Percentiles rank a stretch among this genome's conserved stretches.
These are phyloP conservation scores for Chlorella ohadii DNA, from an alignment of 139 green algal genomes.

Conservation along the genomic window DNA sequence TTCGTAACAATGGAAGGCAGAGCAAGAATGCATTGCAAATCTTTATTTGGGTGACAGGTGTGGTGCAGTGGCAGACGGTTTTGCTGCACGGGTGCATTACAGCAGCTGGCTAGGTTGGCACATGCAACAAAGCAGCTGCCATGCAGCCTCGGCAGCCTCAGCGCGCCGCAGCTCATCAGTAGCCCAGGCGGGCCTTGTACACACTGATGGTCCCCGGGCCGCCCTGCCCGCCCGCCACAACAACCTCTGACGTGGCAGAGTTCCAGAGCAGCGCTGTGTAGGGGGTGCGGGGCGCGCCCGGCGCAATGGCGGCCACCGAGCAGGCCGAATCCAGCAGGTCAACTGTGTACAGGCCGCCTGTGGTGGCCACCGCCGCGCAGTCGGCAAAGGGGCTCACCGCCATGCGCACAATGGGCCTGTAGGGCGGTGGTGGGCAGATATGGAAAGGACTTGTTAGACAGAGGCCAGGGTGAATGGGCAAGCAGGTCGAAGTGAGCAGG, in stretches of 20 bases:
- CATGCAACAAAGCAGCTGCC: not conserved
- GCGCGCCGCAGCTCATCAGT: not conserved
- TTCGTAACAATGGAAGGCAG: too few species aligned
- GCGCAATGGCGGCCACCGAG: not conserved
- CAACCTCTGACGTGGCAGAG: not conserved
- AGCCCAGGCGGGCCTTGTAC: slow-evolving; percentile 6
- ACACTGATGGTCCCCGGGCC: slow-evolving; percentile 4
- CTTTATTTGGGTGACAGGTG: too few species aligned
- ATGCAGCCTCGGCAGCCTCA: not conserved
- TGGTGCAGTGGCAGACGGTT: too few species aligned
- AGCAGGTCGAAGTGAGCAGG: too few species aligned
- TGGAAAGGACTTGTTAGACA: too few species aligned
- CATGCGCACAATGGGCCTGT: slow-evolving; percentile 22
- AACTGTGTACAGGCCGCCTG: not conserved
- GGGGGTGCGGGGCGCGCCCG: too few species aligned
- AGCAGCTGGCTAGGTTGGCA: too few species aligned
- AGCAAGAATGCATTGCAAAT: too few species aligned
- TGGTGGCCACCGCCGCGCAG: slow-evolving; percentile 22
- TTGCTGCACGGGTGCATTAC: too few species aligned
- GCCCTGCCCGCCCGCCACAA: slow-evolving; percentile 7
- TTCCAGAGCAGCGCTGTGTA: not conserved
- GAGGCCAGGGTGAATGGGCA: not conserved
- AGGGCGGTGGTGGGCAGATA: not conserved
- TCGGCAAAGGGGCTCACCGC: slow-evolving; percentile 31
- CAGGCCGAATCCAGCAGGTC: slow-evolving; percentile 28